Evolutionary conservation across 805 yeast genomes (phyloP), one percentile per base, ranked within the genome.

Genomic region (Wickerhamiella bombiphila): DNA sequence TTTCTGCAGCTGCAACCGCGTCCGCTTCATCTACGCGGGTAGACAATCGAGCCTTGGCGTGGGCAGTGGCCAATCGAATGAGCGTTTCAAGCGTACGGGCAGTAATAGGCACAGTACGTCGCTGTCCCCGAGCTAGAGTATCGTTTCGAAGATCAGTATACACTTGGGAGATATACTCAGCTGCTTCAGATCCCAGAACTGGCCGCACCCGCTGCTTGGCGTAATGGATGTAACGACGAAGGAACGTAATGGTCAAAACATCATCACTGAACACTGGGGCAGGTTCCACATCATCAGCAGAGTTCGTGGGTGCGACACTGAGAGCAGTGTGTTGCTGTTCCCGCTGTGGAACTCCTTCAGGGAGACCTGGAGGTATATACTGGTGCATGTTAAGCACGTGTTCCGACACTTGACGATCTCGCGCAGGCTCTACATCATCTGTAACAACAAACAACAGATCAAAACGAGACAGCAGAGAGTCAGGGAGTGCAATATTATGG

Each of bases 41-140:
- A 17, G 93, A 79, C 40, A 91, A 64, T 49, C 97, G 70, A n/a
- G 88, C 81, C 57, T 91, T 88, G 8, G 97, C 97, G 59, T 91
- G 97, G 0, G 98, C 97, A 1, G 96, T 81, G 0, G 96, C 68
- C 42, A 88, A 65, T 66, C 98, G 93, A 57, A 88, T 88, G 47
- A 88, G 66, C 0, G 98, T 88, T 60, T 88, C 98, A 49, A 88
- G 66, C 3, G 97, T 91, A 74, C 98, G 80, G n/a, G 97, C 94
- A 2, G 98, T 88, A 47, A 88, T 81, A 26, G 98, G 97, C 1
- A 94, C 78, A 0, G 95, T 86, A 37, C 79, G 71, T 28, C 67
- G 54, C 43, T 56, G 60, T 34, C 60, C 59, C 26, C 49, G 54
- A 3, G 50, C 50, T 18, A 60, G 41, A 47, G 76, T 80, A 52